These are phyloP conservation scores for Citrus mangshanensis DNA, from an alignment of 345 rosid genomes.

Conservation along the genomic window DNA sequence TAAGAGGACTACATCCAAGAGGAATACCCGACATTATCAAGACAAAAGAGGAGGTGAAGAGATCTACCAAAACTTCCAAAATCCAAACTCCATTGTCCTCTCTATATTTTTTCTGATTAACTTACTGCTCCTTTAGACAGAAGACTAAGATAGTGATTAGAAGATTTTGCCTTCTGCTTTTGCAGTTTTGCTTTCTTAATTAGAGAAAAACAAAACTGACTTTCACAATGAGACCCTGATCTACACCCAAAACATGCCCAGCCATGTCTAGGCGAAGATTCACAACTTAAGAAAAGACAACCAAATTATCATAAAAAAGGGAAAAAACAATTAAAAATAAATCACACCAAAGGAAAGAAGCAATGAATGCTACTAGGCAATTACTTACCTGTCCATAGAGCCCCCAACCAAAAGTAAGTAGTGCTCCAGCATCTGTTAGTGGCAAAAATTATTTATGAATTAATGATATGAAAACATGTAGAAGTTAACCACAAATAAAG, in stretches of 20 bases:
- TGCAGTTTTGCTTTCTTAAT: neutral
- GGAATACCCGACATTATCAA: neutral
- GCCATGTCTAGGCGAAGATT: neutral
- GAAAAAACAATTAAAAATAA: neutral
- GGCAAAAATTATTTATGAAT: slow-evolving; percentile 15
- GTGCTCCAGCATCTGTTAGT: slow-evolving; percentile 85
- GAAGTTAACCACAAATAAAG: neutral
- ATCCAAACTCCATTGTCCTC: neutral
- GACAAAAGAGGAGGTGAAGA: neutral
- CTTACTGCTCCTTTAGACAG: neutral
- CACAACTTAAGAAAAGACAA: neutral
- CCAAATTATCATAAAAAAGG: neutral
- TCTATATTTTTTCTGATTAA: neutral
- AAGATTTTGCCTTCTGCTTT: neutral
- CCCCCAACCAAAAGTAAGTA: slow-evolving; percentile 99
- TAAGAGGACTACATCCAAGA: neutral
- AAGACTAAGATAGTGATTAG: neutral
- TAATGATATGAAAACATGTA: neutral
- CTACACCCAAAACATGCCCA: neutral
- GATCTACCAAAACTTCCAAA: neutral
- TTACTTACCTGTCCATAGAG: slow-evolving; percentile 93
- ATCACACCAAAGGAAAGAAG: neutral
- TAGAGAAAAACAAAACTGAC: neutral
- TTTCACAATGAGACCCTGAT: neutral
- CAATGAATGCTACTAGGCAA: neutral